phyloP scores from a whole-genome alignment of 116 monocot genomes.

The Cymodocea nodosa region DNA sequence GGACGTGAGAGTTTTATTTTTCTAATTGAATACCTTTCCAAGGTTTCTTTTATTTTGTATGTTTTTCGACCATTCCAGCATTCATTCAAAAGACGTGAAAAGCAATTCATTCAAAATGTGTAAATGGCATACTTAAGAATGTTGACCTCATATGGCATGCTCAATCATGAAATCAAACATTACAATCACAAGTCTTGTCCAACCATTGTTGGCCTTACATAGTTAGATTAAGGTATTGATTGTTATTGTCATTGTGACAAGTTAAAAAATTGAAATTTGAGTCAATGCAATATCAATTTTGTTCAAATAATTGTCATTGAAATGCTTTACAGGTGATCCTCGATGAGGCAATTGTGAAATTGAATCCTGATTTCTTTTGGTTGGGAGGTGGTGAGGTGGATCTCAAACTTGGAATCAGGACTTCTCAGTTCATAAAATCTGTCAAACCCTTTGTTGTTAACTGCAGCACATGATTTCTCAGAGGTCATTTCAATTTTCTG shows the following conservation, averaged over 20 bases:
- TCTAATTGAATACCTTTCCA: background rate
- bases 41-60: background rate
- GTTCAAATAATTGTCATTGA: background rate
- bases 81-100: too few species aligned
- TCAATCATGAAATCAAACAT: too few species aligned
- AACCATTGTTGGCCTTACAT: too few species aligned
- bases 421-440: conserved; percentile 53
- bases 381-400: conserved; percentile 91
- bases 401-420: conserved; percentile 77
- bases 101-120: too few species aligned
- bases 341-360: conserved; percentile 80
- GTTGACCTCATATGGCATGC: too few species aligned
- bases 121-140: too few species aligned
- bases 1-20: background rate
- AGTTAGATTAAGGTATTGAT: too few species aligned
- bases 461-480: conserved; percentile 45
- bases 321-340: conserved; percentile 67
- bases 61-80: too few species aligned
- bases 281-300: background rate
- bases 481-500: too few species aligned
- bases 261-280: background rate
- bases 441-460: conserved; percentile 70
- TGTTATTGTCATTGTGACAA: too few species aligned
- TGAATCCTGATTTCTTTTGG: conserved; percentile 93
- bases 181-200: too few species aligned